Evolutionary conservation across 2,329 filamentous ascomycete species (phyloP).

Genomic region (Diaporthe ampelina): DNA sequence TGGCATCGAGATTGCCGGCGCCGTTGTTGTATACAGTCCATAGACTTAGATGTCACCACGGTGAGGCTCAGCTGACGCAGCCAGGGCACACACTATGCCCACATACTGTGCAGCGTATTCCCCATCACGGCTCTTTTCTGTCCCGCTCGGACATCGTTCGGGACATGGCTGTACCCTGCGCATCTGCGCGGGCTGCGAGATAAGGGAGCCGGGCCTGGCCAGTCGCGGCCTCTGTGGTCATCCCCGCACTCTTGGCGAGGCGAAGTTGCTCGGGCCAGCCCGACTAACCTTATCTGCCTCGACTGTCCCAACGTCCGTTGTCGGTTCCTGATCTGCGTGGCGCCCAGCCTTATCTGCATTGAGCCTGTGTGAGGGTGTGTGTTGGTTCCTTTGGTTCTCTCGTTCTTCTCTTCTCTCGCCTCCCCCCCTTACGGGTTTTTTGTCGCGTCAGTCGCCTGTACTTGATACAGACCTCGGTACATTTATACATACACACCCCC

Average conservation of each 20-base stretch:
- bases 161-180: background rate
- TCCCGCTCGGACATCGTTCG: conserved; percentile 29
- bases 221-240: conserved; percentile 10
- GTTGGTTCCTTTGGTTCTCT: background rate
- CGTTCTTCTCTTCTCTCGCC: background rate
- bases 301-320: conserved; percentile 31
- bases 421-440: background rate
- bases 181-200: conserved; percentile 10
- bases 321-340: conserved; percentile 32
- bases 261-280: conserved; percentile 25
- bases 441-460: background rate
- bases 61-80: conserved; percentile 28
- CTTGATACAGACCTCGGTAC: background rate
- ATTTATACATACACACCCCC: background rate
- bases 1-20: conserved; percentile 26
- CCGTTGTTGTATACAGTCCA: conserved; percentile 24
- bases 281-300: conserved; percentile 33
- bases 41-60: conserved; percentile 20
- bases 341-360: conserved; percentile 29
- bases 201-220: conserved; percentile 14
- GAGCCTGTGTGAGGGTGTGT: background rate
- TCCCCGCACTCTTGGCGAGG: conserved; percentile 27
- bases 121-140: conserved; percentile 11
- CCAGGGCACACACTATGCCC: background rate
- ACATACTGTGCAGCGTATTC: conserved; percentile 28